Base-by-base conservation (phyloP, 352 stramenopile genomes). In the Phytopythium helicoides region DNA sequence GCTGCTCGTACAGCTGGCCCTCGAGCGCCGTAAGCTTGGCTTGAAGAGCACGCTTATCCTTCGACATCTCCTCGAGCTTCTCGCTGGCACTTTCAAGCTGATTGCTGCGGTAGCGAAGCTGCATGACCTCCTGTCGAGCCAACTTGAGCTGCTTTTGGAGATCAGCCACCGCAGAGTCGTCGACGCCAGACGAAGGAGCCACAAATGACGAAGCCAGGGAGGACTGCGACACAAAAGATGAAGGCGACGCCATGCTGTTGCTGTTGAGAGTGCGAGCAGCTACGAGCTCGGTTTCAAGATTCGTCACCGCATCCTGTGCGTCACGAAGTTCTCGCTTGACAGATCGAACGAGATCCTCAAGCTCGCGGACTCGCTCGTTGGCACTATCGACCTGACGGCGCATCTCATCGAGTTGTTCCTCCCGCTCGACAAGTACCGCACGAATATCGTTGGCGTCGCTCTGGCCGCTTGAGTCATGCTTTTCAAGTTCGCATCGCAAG, bases 71-170 rank as follows among this genome's bases (percentile, higher is more conserved):
- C 45, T 92, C 81, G 1, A 89, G 62, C 36, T 77, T 72, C 36
- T 90, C 75, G 39, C 87, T 58, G 3, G 88, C 67, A 37, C 71
- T 85, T 36, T 89, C 81, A 12, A 89, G 64, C 54, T 88, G 80
- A 47, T 92, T 92, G 36, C 79, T 90, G 28, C 81, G 81, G 65
- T 89, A 92, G 0, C 79, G 81, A 18, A 92, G 73, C 64, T 90
- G 77, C 81, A 92, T 92, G 12, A 87, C 79, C 46, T 92, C 81
- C 40, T 92, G 81, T 28, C 84, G 81, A 6, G 81, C 75, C 15
- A 88, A 48, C 52, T 92, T 92, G 4, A 92, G 59, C 55, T 90
- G 76, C 66, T 92, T 92, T 15, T 64, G 70, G 11, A 89, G 57
- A 22, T 92, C 81, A 0, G 62, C 60, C 37, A 89, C 36, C 26